A percentile compares a stretch with the other conserved stretches of the same genome.
phyloP scores from a whole-genome alignment of 1,284 basidiomycete species.

The Takashimella koratensis region DNA sequence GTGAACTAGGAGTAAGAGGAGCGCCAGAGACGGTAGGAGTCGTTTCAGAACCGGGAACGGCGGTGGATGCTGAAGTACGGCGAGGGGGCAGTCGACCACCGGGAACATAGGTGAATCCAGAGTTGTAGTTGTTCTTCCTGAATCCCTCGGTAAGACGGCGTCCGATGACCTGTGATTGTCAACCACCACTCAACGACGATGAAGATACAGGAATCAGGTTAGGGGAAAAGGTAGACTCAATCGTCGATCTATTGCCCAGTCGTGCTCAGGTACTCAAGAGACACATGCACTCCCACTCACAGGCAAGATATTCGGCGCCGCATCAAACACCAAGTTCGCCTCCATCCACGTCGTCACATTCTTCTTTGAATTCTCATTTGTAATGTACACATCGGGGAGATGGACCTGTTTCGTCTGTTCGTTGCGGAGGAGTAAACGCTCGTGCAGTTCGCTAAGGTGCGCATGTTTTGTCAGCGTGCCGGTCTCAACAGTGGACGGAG shows the following conservation, averaged over 20 bases:
- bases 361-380: slow-evolving; percentile 78
- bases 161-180: slow-evolving; percentile 78
- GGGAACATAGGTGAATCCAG: slow-evolving; percentile 54
- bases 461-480: background rate
- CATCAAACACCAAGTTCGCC: slow-evolving; percentile 68
- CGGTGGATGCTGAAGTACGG: slow-evolving; percentile 40
- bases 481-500: too few species aligned
- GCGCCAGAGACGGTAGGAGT: slow-evolving; percentile 15
- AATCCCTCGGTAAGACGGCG: slow-evolving; percentile 94
- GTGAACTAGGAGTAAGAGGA: slow-evolving; percentile 35
- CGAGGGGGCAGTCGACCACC: slow-evolving; percentile 56
- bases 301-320: slow-evolving; percentile 72
- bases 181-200: background rate
- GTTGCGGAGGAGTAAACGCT: slow-evolving; percentile 83
- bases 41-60: background rate
- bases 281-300: slow-evolving; percentile 56
- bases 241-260: too few species aligned
- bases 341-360: slow-evolving; percentile 85
- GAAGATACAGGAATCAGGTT: too few species aligned
- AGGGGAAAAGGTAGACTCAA: too few species aligned
- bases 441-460: slow-evolving; percentile 61
- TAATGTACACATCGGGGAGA: slow-evolving; percentile 93
- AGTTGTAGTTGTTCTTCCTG: slow-evolving; percentile 42
- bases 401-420: slow-evolving; percentile 96
- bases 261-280: too few species aligned